Conservation (phyloP, 1,139 yeast genomes). For the Pichia sp. region DNA sequence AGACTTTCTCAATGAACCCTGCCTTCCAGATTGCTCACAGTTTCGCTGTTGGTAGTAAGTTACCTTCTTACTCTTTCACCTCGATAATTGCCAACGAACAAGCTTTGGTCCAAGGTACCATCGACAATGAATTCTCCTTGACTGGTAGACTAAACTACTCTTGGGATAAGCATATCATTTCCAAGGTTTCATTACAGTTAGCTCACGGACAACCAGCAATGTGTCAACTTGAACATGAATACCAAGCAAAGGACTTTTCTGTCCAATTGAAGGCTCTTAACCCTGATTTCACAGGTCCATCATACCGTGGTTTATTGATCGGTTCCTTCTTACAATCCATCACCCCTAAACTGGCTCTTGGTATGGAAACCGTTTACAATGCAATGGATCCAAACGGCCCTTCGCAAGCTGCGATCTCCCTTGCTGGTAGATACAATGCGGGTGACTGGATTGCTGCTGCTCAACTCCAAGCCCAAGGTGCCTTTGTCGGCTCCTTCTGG, state of each 20-base stretch:
- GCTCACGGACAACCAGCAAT: conserved; percentile 88
- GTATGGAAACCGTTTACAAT: conserved; percentile 90
- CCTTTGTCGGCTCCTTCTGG: conserved; percentile 87
- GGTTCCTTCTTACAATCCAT: conserved; percentile 88
- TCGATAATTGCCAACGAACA: conserved; percentile 87
- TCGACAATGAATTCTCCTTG: conserved; percentile 81
- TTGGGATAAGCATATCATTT: conserved; percentile 75
- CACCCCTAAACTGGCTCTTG: conserved; percentile 78
- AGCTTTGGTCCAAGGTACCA: conserved; percentile 82
- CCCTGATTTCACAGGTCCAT: conserved; percentile 73
- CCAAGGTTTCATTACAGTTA: conserved; percentile 85
- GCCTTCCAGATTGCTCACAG: conserved; percentile 98
- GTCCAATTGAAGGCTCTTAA: conserved; percentile 86
- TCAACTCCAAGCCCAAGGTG: conserved; percentile 91
- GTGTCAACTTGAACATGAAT: conserved; percentile 96
- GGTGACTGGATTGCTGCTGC: conserved; percentile 93
- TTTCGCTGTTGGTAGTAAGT: conserved; percentile 80
- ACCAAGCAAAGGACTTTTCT: conserved; percentile 83
- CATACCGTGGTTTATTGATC: conserved; percentile 84
- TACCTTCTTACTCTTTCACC: conserved; percentile 90
- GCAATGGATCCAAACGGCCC: conserved; percentile 72
- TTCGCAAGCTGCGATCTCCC: conserved; percentile 88
- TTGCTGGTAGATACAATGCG: conserved; percentile 85
- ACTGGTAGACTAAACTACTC: conserved; percentile 91
- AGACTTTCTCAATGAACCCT: conserved; percentile 86